These are phyloP conservation scores for Colletotrichum coccodes DNA, from an alignment of 2,329 filamentous ascomycete genomes.

Conservation along the genomic window DNA sequence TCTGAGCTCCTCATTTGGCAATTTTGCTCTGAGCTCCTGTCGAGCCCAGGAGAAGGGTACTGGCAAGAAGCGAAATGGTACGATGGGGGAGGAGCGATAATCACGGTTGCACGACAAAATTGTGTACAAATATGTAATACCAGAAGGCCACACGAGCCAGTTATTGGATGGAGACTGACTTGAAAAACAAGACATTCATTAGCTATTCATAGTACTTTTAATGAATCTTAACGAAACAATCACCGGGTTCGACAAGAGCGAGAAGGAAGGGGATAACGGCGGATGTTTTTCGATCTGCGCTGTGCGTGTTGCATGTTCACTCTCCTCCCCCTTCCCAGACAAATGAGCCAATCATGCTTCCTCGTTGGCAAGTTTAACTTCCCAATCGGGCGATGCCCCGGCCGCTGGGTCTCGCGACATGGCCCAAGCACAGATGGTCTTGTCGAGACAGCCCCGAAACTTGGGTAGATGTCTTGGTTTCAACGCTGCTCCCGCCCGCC, in stretches of 20 bases:
- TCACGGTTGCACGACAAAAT: neutral
- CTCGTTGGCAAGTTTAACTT: neutral
- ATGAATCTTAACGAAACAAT: neutral
- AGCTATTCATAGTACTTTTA: neutral
- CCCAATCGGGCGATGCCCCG: neutral
- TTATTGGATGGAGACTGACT: neutral
- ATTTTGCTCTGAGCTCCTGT: neutral
- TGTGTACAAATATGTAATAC: conserved; percentile 6
- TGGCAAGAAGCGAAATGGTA: neutral
- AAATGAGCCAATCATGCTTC: neutral
- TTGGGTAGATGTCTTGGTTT: too few relatives aligned
- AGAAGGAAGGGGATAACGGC: too few relatives aligned
- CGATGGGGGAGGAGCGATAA: neutral
- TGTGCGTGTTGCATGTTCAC: too few relatives aligned
- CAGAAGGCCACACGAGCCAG: neutral
- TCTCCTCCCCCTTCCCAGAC: neutral
- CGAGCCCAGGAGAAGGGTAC: neutral
- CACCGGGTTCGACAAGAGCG: too few relatives aligned
- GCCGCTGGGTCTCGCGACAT: too few relatives aligned
- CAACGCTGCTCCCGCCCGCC: too few relatives aligned
- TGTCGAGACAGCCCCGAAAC: neutral
- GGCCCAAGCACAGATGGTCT: neutral
- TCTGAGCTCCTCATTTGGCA: neutral
- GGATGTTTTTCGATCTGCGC: too few relatives aligned
- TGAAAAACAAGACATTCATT: conserved; percentile 5